Evolutionary conservation across 2,329 filamentous ascomycete species (phyloP), one percentile per base, ranked within the genome.

Genomic region (Hymenoscyphus scutula): DNA sequence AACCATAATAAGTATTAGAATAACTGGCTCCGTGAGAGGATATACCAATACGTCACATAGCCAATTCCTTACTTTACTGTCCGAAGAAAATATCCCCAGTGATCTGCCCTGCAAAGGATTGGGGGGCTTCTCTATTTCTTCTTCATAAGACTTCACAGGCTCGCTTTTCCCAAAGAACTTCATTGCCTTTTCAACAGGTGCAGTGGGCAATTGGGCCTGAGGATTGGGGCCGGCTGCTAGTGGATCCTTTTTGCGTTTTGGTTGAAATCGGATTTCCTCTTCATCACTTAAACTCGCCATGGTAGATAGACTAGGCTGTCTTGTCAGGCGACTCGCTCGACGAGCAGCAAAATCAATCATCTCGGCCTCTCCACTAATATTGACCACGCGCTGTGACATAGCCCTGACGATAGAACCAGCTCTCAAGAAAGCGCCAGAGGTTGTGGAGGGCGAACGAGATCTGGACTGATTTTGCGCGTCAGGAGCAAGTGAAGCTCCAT

Each of bases 331-430:
- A 30, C 61, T 62, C 37, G 71, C 65, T 67, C 73, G 63, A 62
- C 70, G 65, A 73, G 71, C 53, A 72, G 68, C 87, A 65, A 89
- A 87, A 74, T 97, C 92, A 17, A 93, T 81, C 23, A 91, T 79
- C 70, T 97, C 91, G 4, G 89, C 89, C 72, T 98, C 95, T 73
- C 96, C 96, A 77, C 92, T 97, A 70, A 99, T 85, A 73, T 98
- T 98, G 72, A 99, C 95, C 61, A 99, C 93, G 79, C 95, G 91
- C 78, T 97, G 93, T 34, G 96, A 98, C 87, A 99, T 96, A 65
- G 86, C 86, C 67, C 89, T 85, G 76, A 93, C 85, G 70, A 92
- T 91, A 8, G 89, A 91, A 53, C 89, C 85, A 64, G 90, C 89
- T 69, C 86, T 82, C 27, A 83, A 84, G 59, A 93, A 75, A 19